Conservation (phyloP, 441 rosid species). For the Populus hybrid region DNA sequence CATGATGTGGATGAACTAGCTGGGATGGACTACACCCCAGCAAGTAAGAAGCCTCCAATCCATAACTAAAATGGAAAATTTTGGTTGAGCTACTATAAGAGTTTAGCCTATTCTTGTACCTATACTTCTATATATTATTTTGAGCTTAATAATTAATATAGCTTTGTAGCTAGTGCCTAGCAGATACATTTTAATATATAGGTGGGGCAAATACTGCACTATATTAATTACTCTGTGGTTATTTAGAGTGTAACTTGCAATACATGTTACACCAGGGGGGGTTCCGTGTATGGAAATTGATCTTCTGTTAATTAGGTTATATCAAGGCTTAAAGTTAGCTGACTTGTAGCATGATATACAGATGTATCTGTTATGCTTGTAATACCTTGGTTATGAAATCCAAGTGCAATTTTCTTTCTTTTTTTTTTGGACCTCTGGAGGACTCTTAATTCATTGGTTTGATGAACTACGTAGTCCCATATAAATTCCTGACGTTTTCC, state of each 20-base stretch:
- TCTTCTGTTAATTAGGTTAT: too few relatives aligned
- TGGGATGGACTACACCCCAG: slow-evolving; percentile 54
- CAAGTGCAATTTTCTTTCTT: too few relatives aligned
- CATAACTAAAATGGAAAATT: slow-evolving; percentile 38
- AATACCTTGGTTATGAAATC: too few relatives aligned
- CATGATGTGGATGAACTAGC: slow-evolving; percentile 34
- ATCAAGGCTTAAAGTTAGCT: too few relatives aligned
- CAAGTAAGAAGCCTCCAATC: slow-evolving; percentile 62
- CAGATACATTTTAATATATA: not conserved
- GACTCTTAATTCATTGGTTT: too few relatives aligned
- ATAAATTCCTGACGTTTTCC: too few relatives aligned
- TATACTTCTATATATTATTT: not conserved
- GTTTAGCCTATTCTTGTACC: not conserved
- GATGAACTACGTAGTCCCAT: too few relatives aligned
- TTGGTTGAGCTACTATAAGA: not conserved
- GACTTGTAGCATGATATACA: too few relatives aligned
- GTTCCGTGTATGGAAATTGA: too few relatives aligned
- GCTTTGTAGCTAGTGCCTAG: not conserved
- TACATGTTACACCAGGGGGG: not conserved
- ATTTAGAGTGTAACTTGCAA: not conserved
- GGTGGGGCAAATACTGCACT: too few relatives aligned
- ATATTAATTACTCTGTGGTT: not conserved
- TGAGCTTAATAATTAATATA: not conserved
- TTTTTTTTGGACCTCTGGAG: too few relatives aligned
- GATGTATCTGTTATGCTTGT: too few relatives aligned